Evolutionary conservation across 2,329 filamentous ascomycete species (phyloP).

Genomic region (Diplodia intermedia): DNA sequence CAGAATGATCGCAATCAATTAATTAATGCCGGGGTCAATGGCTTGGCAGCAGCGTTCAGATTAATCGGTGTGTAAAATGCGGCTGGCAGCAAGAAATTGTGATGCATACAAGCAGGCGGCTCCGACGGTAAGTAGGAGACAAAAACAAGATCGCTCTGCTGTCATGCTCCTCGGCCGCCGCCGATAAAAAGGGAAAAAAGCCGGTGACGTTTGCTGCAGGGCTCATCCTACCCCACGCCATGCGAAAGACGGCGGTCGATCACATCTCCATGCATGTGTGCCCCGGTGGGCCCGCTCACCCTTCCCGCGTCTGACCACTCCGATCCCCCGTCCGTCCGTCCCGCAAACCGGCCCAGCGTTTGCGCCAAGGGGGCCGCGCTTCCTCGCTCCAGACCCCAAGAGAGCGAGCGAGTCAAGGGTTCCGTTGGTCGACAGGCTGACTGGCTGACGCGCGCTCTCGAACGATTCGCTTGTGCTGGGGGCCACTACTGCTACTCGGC

Average conservation of each 20-base stretch:
- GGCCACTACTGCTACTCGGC: not conserved
- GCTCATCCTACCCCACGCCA: not conserved
- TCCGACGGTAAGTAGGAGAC: not conserved
- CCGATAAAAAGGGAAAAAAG: not conserved
- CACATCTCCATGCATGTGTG: not conserved
- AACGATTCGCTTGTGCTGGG: not conserved
- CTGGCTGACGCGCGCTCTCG: not conserved
- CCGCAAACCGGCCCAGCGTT: slow-evolving; percentile 16
- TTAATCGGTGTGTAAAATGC: not conserved
- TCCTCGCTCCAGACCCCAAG: not conserved
- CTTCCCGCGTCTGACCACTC: not conserved
- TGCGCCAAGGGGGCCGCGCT: not conserved
- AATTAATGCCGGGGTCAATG: not conserved
- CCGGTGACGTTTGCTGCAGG: not conserved
- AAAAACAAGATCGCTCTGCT: not conserved
- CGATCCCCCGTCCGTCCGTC: not conserved
- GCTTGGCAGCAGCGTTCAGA: not conserved
- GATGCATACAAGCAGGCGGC: not conserved
- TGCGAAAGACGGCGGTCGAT: not conserved
- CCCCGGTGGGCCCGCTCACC: not conserved
- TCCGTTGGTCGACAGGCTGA: not conserved
- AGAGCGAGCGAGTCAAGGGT: not conserved
- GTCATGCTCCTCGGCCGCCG: not conserved
- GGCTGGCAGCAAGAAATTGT: not conserved
- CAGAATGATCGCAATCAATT: not conserved